Evolutionary conservation across 2,329 filamentous ascomycete species (phyloP).

Genomic region (Passalora sequoiae): DNA sequence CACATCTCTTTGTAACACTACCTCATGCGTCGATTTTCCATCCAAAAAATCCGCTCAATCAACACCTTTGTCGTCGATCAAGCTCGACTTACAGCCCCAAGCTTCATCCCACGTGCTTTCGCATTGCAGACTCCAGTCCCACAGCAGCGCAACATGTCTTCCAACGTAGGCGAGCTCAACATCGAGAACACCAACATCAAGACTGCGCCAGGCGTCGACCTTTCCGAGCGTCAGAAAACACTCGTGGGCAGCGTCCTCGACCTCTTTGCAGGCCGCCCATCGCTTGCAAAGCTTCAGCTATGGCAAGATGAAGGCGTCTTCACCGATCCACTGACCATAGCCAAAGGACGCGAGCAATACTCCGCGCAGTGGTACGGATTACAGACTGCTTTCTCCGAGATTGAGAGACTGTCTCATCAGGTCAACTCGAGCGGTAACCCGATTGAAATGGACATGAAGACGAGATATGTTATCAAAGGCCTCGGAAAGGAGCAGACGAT

Average conservation of each 20-base stretch:
- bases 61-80: too few relatives aligned
- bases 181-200: conserved; percentile 54
- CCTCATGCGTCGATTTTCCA: too few relatives aligned
- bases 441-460: conserved; percentile 53
- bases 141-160: conserved; percentile 20
- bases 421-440: conserved; percentile 56
- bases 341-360: conserved; percentile 51
- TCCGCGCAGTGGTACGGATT: conserved; percentile 57
- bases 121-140: too few relatives aligned
- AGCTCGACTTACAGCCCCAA: too few relatives aligned
- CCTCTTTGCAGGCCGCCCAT: conserved; percentile 57
- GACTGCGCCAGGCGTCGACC: conserved; percentile 47
- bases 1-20: too few relatives aligned
- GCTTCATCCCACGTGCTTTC: too few relatives aligned
- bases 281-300: conserved; percentile 54
- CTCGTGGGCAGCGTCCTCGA: conserved; percentile 57
- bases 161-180: conserved; percentile 34
- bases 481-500: conserved; percentile 49
- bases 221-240: conserved; percentile 49
- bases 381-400: conserved; percentile 53
- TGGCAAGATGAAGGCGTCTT: conserved; percentile 57
- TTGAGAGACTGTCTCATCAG: conserved; percentile 50
- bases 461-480: conserved; percentile 51
- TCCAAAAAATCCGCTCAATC: too few relatives aligned
- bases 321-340: conserved; percentile 55